A percentile compares a stretch with the other conserved stretches of the same genome.
Conservation (phyloP, 306 rosid genomes). For the Comarum palustre region DNA sequence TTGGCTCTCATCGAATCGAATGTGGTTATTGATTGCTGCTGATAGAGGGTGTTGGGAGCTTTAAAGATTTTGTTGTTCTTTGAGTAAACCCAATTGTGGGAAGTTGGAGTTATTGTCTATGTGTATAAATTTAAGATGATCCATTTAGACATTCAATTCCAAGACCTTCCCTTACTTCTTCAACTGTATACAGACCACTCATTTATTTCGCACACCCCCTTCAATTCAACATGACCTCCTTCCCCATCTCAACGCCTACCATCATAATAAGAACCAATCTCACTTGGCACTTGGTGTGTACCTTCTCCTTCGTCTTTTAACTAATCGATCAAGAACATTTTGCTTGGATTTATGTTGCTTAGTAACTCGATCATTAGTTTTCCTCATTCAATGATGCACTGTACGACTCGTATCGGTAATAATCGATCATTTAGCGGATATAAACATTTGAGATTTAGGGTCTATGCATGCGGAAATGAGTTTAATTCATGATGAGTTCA, state of each 20-base stretch:
- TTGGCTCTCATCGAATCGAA: slow-evolving; percentile 22
- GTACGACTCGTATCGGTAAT: neutral
- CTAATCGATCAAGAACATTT: neutral
- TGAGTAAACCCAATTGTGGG: slow-evolving; percentile 54
- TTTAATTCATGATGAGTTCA: neutral
- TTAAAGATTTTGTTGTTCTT: slow-evolving; percentile 43
- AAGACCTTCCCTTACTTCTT: slow-evolving; percentile 42
- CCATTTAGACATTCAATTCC: slow-evolving; percentile 43
- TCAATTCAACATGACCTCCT: slow-evolving; percentile 23
- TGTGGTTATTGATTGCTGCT: slow-evolving; percentile 44
- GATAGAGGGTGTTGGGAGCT: slow-evolving; percentile 69
- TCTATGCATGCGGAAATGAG: neutral
- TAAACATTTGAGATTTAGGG: neutral
- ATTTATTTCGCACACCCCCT: slow-evolving; percentile 42
- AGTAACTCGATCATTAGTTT: neutral
- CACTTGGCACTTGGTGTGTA: slow-evolving; percentile 16
- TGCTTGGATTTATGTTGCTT: neutral
- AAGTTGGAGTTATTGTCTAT: slow-evolving; percentile 64
- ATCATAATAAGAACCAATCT: slow-evolving; percentile 31
- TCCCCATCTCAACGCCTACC: slow-evolving; percentile 57
- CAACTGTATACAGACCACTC: slow-evolving; percentile 47
- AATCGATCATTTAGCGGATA: neutral
- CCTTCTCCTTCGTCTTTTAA: slow-evolving; percentile 15
- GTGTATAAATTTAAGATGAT: slow-evolving; percentile 34
- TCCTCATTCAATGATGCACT: slow-evolving; percentile 5